Base-by-base conservation (phyloP, 345 rosid species). In the Eucalyptus regnans region DNA sequence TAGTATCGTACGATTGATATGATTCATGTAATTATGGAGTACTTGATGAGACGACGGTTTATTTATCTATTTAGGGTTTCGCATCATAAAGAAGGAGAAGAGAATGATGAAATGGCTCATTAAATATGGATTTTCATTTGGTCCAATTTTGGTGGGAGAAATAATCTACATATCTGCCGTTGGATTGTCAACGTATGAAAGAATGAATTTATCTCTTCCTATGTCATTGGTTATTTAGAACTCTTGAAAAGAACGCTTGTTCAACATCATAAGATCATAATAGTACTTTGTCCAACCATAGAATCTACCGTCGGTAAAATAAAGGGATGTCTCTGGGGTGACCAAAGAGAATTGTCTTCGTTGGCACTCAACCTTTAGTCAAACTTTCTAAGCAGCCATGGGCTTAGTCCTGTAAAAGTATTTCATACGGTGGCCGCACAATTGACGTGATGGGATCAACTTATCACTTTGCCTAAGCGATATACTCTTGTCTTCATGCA, bases 381-480 rank as follows among this genome's bases (percentile, higher is more conserved):
- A 2, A n/a, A 64, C 76, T 64, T 64, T n/a, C 37, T 64, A 64
- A 27, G 68, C 16, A 3, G 7, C 8, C 62, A 29, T 13, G 33
- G 71, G 2, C 17, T 7, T 56, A 22, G 29, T 23, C 79, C 11
- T 33, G 1, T 17, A 71, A 71, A 18, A 71, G 46, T 33, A 71
- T 71, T 17, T 68, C 25, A 5, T 37, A 66, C 12, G 2, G 6
- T 0, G 13, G 23, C 9, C 5, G 0, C 2, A 20, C 2, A 0
- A 52, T 52, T 18, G 25, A 52, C 0, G 1, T 52, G 58, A 20
- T 52, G 9, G 25, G 58, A 52, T 52, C 0, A 1, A 52, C 10
- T 20, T 52, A 52, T 18, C 58, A 52, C 58, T 52, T 52, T 52
- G 10, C 10, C 7, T 56, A 41, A 76, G 83, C 0, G 15, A 76